A percentile compares a stretch with the other conserved stretches of the same genome.
These are phyloP conservation scores for Debaryomyces sp. DNA, from an alignment of 1,139 yeast genomes.

Conservation along the genomic window DNA sequence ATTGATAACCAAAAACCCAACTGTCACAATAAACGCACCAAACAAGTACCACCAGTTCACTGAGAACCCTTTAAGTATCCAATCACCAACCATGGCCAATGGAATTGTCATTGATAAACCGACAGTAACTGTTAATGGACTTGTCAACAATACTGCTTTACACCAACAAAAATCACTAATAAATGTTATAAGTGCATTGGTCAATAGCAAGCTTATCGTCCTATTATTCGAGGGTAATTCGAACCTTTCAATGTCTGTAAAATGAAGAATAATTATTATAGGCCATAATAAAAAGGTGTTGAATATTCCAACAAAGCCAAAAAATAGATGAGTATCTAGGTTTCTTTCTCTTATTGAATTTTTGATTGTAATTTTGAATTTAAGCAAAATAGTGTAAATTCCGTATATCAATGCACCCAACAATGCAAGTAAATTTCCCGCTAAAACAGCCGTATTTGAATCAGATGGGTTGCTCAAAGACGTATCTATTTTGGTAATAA, in stretches of 20 bases:
- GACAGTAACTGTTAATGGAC: constrained; percentile 93
- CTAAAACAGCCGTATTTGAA: constrained; percentile 46
- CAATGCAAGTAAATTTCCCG: constrained; percentile 81
- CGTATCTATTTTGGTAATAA: constrained; percentile 69
- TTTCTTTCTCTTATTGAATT: constrained; percentile 63
- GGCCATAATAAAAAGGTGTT: constrained; percentile 86
- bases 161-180: constrained; percentile 96
- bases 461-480: constrained; percentile 33
- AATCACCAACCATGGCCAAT: constrained; percentile 89
- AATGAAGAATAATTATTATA: constrained; percentile 63
- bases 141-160: constrained; percentile 86
- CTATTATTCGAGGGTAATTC: constrained; percentile 62
- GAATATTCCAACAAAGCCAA: constrained; percentile 92
- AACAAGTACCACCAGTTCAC: constrained; percentile 64
- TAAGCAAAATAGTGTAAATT: constrained; percentile 83
- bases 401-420: constrained; percentile 88
- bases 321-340: constrained; percentile 82
- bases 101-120: constrained; percentile 94
- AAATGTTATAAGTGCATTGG: constrained; percentile 78
- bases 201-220: constrained; percentile 55
- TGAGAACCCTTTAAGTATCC: constrained; percentile 65
- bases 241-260: constrained; percentile 64
- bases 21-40: constrained; percentile 80
- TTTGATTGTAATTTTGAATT: constrained; percentile 56
- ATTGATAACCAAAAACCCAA: constrained; percentile 83